Evolutionary conservation across 2,329 filamentous ascomycete species (phyloP), one percentile per base, ranked within the genome.

Genomic region (Phaeosphaeriaceae sp.): DNA sequence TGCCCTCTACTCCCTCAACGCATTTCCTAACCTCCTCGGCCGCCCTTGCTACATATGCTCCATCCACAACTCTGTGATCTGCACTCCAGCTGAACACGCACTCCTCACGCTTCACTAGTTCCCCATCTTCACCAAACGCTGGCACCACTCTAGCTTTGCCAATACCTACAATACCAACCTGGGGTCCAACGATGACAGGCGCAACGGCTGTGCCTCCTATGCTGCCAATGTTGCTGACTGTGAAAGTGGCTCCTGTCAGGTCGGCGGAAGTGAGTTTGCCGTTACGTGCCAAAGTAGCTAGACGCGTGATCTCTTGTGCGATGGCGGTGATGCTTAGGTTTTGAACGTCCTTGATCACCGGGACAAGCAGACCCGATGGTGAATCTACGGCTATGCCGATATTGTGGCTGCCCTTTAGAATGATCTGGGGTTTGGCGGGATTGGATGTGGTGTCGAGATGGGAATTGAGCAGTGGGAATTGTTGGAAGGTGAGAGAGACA

Each of bases 321-420:
- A 99, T 91, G 49, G 89, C 87, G 40, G 90, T 79, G 68, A 99
- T 90, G 72, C 89, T 95, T 66, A 90, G 88, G 21, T 84, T 83
- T 60, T 89, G 89, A 46, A 97, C 93, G 75, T 96, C 89, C 74
- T 90, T 92, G 76, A 99, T 88, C 48, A 98, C 95, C 1, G 95
- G 95, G 3, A 99, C 95, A 9, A 99, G 81, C 0, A 99, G 87
- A 2, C 95, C 95, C 7, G 85, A 83, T 0, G 94, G 93, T 0
- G 94, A 97, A 78, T 99, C 95, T 86, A 99, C 95, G 57, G 95
- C 95, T 32, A 99, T 85, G 60, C 95, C 95, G 61, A 99, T 94
- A 79, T 99, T 97, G 84, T 99, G 95, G 72, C 91, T 89, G 54
- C 88, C 87, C 56, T 94, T 91, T 82, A 92, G 88, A 56, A 94